These are phyloP conservation scores for Magnaporthiopsis rhizophila DNA, from an alignment of 2,329 filamentous ascomycete species.

Conservation along the genomic window DNA sequence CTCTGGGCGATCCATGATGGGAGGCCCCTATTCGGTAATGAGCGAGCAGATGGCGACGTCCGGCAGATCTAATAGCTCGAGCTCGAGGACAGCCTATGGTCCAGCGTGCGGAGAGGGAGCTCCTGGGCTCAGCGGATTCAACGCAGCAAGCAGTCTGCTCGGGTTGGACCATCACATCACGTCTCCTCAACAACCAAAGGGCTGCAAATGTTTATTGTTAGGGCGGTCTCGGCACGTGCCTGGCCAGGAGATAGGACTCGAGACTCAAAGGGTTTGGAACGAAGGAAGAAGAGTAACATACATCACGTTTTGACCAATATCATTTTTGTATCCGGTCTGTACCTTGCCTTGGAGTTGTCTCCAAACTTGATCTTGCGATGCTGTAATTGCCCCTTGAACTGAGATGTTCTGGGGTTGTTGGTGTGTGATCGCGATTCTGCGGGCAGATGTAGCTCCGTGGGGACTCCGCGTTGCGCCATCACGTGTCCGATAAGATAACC, in stretches of 20 bases:
- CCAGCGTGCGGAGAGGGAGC: background rate
- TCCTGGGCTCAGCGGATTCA: background rate
- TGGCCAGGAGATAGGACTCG: background rate
- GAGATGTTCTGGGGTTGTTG: background rate
- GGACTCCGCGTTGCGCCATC: too few species aligned
- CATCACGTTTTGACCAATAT: background rate
- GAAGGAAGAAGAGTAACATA: background rate
- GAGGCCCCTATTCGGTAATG: background rate
- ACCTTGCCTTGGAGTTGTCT: background rate
- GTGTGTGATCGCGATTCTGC: background rate
- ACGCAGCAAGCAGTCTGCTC: background rate
- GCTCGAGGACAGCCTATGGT: background rate
- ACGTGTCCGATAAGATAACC: background rate
- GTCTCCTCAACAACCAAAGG: background rate
- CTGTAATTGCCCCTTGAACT: background rate
- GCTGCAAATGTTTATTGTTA: background rate
- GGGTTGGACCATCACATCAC: background rate
- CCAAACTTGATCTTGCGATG: background rate
- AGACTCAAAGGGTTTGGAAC: background rate
- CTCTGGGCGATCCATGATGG: slow-evolving; percentile 48
- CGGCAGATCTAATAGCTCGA: background rate
- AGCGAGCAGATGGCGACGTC: background rate
- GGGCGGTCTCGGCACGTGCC: background rate
- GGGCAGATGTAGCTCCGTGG: too few species aligned
- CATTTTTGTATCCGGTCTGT: background rate